phyloP scores from a whole-genome alignment of 2,329 filamentous ascomycete genomes.

The Cercospora sp. region DNA sequence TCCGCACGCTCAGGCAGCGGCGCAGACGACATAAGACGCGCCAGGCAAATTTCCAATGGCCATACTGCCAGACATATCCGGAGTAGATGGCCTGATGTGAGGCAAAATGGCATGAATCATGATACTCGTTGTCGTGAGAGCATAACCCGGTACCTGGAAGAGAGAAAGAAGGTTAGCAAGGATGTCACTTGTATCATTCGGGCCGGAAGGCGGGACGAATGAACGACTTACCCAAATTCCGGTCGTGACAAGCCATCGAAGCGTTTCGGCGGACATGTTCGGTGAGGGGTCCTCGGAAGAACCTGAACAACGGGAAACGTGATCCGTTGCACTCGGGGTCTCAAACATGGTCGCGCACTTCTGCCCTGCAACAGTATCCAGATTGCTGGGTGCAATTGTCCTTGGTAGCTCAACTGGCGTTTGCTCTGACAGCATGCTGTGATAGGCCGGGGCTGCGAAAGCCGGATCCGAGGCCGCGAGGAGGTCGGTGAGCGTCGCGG shows the following conservation, averaged over 20 bases:
- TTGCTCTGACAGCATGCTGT: slow-evolving; percentile 1
- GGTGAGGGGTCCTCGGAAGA: slow-evolving; percentile 1
- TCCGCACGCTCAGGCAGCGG: not conserved
- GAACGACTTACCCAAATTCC: not conserved
- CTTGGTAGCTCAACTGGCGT: not conserved
- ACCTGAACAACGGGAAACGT: not conserved
- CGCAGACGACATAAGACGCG: not conserved
- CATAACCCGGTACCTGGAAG: not conserved
- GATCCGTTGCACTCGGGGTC: not conserved
- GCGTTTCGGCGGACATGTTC: slow-evolving; percentile 1
- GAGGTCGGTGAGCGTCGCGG: slow-evolving; percentile 59
- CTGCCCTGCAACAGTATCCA: slow-evolving; percentile 11
- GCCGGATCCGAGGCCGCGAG: slow-evolving; percentile 40
- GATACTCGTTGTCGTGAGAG: not conserved
- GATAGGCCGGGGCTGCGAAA: slow-evolving; percentile 2
- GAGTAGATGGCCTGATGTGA: not conserved
- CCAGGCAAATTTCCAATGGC: not conserved
- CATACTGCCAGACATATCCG: not conserved
- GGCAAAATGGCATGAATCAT: not conserved
- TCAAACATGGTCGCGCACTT: slow-evolving; percentile 8
- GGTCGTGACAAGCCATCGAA: slow-evolving; percentile 18
- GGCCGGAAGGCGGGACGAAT: not conserved
- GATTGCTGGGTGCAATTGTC: not conserved
- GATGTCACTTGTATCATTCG: not conserved
- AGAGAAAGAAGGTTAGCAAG: not conserved